phyloP scores from a whole-genome alignment of 2,329 filamentous ascomycete genomes.

The Myriosclerotinia curreyana region DNA sequence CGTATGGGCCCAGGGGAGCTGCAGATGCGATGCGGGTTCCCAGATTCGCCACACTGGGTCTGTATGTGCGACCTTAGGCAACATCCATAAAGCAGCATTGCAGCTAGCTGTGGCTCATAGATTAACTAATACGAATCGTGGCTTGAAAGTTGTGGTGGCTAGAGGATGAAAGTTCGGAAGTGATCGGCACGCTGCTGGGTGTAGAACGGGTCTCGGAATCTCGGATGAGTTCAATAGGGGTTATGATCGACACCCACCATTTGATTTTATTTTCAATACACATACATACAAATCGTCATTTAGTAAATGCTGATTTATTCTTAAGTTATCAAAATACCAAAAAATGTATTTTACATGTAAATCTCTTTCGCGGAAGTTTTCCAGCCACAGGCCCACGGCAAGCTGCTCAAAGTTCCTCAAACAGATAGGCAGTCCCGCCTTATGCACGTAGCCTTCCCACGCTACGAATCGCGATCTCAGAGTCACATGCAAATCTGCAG shows the following conservation, averaged over 20 bases:
- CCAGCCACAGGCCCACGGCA: not conserved
- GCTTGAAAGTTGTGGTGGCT: not conserved
- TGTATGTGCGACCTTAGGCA: too few relatives aligned
- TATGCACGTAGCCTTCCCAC: not conserved
- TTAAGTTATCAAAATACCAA: not conserved
- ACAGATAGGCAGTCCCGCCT: not conserved
- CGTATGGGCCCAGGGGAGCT: not conserved
- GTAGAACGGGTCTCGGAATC: not conserved
- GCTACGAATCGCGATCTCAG: not conserved
- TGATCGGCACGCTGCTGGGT: constrained; percentile 1
- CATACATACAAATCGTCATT: not conserved
- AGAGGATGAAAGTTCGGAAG: not conserved
- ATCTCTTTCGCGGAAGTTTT: too few relatives aligned
- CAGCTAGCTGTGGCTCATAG: constrained; percentile 1
- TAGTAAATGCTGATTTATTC: too few relatives aligned
- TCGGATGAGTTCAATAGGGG: constrained; percentile 14
- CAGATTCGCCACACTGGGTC: too few relatives aligned
- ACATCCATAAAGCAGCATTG: too few relatives aligned
- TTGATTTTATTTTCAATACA: not conserved
- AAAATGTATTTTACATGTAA: not conserved
- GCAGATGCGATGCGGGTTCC: not conserved
- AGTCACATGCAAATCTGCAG: not conserved
- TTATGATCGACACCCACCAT: not conserved
- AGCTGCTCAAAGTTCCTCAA: too few relatives aligned
- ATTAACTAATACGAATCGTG: not conserved